Conservation (phyloP, 2,329 filamentous ascomycete species). For the Claviceps sp. region DNA sequence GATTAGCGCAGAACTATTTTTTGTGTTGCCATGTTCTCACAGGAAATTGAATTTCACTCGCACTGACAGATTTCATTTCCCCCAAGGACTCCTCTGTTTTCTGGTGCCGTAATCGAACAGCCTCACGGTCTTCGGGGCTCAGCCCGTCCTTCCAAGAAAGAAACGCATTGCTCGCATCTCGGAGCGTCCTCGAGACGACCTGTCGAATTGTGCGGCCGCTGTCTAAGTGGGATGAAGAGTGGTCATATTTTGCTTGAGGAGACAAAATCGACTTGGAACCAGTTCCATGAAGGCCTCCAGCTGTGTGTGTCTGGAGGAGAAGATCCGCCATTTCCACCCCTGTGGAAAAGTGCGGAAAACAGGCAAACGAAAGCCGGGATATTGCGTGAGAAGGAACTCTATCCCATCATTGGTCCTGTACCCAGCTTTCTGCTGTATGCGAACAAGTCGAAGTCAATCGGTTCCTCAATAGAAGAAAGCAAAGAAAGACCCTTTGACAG, state of each 20-base stretch:
- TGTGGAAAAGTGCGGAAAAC: neutral
- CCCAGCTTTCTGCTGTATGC: neutral
- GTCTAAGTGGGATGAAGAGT: neutral
- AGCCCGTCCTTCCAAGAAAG: conserved; percentile 40
- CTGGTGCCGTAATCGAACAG: conserved; percentile 36
- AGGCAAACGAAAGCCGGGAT: neutral
- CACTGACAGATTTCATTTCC: conserved; percentile 50
- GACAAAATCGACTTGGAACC: neutral
- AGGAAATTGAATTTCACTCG: neutral
- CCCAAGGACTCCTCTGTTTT: conserved; percentile 49
- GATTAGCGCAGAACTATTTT: neutral
- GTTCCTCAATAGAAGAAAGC: neutral
- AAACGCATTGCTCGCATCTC: conserved; percentile 25
- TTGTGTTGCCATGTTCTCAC: neutral
- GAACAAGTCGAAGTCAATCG: neutral
- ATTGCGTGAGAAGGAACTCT: neutral
- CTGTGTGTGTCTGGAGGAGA: conserved; percentile 1
- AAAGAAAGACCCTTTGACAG: neutral
- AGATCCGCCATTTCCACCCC: conserved; percentile 4
- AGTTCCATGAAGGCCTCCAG: neutral
- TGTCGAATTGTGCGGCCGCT: neutral
- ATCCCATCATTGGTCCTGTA: neutral
- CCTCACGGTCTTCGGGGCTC: conserved; percentile 34
- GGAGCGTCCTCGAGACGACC: conserved; percentile 3
- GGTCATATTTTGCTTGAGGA: neutral